Base-by-base conservation (phyloP, 2,329 filamentous ascomycete genomes). In the Neofusicoccum kwambonambiense region DNA sequence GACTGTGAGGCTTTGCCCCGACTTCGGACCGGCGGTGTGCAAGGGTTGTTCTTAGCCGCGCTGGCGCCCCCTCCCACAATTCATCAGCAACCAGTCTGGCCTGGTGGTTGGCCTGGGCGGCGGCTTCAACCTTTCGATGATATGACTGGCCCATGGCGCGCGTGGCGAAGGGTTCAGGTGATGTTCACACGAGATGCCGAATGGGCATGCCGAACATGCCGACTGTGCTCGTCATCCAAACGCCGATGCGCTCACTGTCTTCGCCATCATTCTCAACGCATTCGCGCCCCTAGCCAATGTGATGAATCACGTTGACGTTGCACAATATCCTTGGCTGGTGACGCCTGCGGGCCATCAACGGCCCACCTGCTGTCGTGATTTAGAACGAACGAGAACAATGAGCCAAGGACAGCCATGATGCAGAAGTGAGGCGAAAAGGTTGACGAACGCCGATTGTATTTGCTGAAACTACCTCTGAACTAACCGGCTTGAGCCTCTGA, bases 401-500 rank as follows among this genome's bases (percentile, higher is more conserved):
- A 3, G 22, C 22, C 22, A 22, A 31, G 27, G 5, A 7, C 27
- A 31, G 27, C 5, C 4, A 31, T 31, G 27, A 31, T 17, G 49
- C 17, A 22, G 22, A 15, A n/a, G 22, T 41, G 31, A 42, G 39
- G 22, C 22, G 15, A 44, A 8, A 35, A 17, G 8, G 15, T 15
- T 9, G 41, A 60, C 47, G 56, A 60, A 60, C 41, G 56, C 56
- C 56, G 56, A 60, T 60, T 35, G 56, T 27, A 60, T 60, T 60
- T 60, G 27, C 56, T 60, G 54, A 60, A 22, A 60, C 56, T 60
- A 47, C 42, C 47, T 47, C 56, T 60, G 42, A 60, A 47, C 39
- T 60, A 60, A 60, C 42, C 56, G 42, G 56, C 56, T 47, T 47
- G 42, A n/a, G 56, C 56, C 56, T 60, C 58, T 62, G 58, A 62